Conservation (phyloP, 2,329 filamentous ascomycete species). For the Decorospora gaudefroyi region DNA sequence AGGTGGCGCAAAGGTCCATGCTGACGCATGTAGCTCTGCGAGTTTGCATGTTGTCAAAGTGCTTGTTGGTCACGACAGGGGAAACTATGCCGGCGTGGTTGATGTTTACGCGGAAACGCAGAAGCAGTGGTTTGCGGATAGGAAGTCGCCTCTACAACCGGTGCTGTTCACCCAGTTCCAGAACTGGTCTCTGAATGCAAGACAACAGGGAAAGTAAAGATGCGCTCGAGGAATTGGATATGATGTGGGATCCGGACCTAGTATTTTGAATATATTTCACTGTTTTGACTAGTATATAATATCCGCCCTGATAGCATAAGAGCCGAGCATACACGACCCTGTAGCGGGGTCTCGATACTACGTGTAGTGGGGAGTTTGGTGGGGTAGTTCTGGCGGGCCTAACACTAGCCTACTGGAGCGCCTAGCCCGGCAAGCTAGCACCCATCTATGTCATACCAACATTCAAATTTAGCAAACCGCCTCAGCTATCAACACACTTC, state of each 20-base stretch:
- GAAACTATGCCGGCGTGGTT: slow-evolving; percentile 46
- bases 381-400: slow-evolving; percentile 9
- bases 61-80: slow-evolving; percentile 57
- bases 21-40: slow-evolving; percentile 73
- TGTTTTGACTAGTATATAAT: no score
- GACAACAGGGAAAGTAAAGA: slow-evolving; percentile 32
- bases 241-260: no score
- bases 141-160: slow-evolving; percentile 50
- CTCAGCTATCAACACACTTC: neutral
- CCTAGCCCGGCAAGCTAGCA: no score
- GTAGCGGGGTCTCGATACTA: no score
- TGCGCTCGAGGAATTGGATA: no score
- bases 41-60: slow-evolving; percentile 69
- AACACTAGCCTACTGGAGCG: no score
- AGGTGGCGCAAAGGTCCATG: slow-evolving; percentile 69
- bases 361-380: no score
- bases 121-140: slow-evolving; percentile 51
- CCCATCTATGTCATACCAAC: slow-evolving; percentile 17
- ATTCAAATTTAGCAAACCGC: slow-evolving; percentile 10
- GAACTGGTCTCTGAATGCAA: slow-evolving; percentile 48
- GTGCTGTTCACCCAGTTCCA: slow-evolving; percentile 55
- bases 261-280: no score
- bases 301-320: no score
- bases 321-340: no score
- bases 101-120: slow-evolving; percentile 52